Evolutionary conservation across 2,329 filamentous ascomycete species (phyloP).

Genomic region (Raffaelea ambrosiae): DNA sequence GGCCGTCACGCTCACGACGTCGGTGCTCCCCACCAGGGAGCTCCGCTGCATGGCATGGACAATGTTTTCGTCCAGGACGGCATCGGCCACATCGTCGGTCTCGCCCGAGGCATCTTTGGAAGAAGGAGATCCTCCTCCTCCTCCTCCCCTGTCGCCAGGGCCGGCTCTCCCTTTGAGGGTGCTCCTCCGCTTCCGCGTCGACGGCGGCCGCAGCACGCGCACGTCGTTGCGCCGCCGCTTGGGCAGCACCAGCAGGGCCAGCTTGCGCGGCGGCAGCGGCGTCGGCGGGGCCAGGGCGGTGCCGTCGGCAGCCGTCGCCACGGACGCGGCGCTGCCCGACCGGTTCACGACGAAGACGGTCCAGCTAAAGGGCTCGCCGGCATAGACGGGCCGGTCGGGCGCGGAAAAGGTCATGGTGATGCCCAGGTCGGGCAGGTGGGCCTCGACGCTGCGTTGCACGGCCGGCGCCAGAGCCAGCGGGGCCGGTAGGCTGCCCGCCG

Average conservation of each 20-base stretch:
- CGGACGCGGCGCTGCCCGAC: constrained; percentile 25
- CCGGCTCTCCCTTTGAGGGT: not conserved
- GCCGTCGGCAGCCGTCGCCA: not conserved
- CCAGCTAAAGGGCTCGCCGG: constrained; percentile 64
- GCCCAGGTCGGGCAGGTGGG: constrained; percentile 51
- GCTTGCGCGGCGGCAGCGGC: constrained; percentile 44
- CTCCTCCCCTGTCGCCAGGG: constrained; percentile 7
- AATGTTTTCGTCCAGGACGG: constrained; percentile 62
- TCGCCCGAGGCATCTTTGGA: no score
- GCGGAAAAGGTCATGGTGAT: constrained; percentile 68
- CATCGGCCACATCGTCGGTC: constrained; percentile 44
- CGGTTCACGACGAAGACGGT: constrained; percentile 70
- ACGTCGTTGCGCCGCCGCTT: constrained; percentile 52
- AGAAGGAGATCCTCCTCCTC: constrained; percentile 18
- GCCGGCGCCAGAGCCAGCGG: no score
- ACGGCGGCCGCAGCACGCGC: constrained; percentile 43
- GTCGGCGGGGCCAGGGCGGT: constrained; percentile 11
- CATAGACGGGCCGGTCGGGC: constrained; percentile 44
- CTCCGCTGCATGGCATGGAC: constrained; percentile 64
- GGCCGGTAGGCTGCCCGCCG: no score
- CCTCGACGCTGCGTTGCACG: constrained; percentile 26
- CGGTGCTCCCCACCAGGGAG: constrained; percentile 52
- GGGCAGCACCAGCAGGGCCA: constrained; percentile 61
- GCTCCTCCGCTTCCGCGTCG: constrained; percentile 27
- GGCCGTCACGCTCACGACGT: constrained; percentile 63